Base-by-base conservation (phyloP, 139 green algal species). In the Microglena sp. region DNA sequence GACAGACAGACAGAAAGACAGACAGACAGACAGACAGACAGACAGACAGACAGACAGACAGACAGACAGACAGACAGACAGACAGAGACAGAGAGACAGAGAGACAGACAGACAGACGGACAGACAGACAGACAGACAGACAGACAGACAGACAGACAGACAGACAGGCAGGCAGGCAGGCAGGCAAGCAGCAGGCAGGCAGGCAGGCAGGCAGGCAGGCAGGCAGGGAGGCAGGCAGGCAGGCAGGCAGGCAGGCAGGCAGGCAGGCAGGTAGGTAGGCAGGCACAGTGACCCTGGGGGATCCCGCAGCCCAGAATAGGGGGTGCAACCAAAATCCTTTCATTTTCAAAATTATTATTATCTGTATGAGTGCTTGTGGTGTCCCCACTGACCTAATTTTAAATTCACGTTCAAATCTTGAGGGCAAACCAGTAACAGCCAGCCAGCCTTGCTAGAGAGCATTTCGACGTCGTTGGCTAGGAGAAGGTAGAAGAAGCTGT, bases 171-270 rank as follows among this genome's bases (percentile, higher is more conserved):
- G 40, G 18, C 40, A 50, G 40, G 18, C 40, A 50, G 40, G 18
- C 36, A 2, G 59, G 22, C 33, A 32, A 34, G 22, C 33, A 32
- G 59, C 59, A 63, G 59, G 22, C 59, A 53, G 59, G 22, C 33
- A 30, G 33, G 22, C 33, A 30, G 33, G 22, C 59, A 53, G 59
- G 21, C 59, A 32, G 59, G 21, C 59, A 29, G 33, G 22, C 33
- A 30, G 59, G 21, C 59, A 63, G 56, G 56, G 30, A 63, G 56
- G 56, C 56, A 63, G 56, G 56, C 56, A 63, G 56, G 56, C 56
- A 62, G 55, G 24, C 56, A 63, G 56, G 56, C 56, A 63, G 56
- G 56, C 56, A 63, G 56, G 56, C 56, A 63, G 56, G 56, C 56
- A 63, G 56, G 56, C 56, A 63, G 56, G 56, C 56, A 63, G 56